Conservation (phyloP, 208 protist genomes). For the Trichomonas vaginalis region DNA sequence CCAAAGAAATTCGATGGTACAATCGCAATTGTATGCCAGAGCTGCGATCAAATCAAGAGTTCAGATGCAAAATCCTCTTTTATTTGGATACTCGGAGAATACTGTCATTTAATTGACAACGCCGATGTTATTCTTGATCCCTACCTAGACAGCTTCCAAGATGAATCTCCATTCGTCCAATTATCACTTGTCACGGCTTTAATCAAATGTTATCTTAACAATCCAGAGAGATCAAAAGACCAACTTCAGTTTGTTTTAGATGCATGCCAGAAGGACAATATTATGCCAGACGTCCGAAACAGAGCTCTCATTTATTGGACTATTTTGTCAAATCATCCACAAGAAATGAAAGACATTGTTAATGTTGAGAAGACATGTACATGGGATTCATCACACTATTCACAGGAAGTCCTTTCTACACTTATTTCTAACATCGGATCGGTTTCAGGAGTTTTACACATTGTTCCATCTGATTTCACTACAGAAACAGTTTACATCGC, state of each 20-base stretch:
- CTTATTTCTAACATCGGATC: background rate
- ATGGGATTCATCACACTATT: background rate
- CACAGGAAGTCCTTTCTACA: background rate
- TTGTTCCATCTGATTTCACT: background rate
- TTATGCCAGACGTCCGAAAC: background rate
- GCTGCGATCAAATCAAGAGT: slow-evolving; percentile 50
- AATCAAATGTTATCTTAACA: background rate
- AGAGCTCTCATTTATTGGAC: background rate
- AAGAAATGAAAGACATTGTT: background rate
- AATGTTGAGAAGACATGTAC: background rate
- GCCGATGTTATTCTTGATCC: slow-evolving; percentile 71
- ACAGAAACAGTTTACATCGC: background rate
- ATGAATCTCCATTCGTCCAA: background rate
- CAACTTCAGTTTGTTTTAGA: background rate
- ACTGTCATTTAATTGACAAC: slow-evolving; percentile 77
- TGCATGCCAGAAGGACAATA: background rate
- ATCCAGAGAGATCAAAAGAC: background rate
- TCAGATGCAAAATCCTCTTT: background rate
- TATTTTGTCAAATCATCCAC: background rate
- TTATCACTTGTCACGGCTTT: background rate
- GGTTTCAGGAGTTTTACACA: background rate
- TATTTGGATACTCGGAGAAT: slow-evolving; percentile 48
- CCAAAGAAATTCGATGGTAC: slow-evolving; percentile 46
- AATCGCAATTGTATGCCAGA: slow-evolving; percentile 56
- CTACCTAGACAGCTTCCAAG: background rate